A percentile compares a stretch with the other conserved stretches of the same genome.
Conservation (phyloP, 768 basidiomycete genomes). For the Pisolithus marmoratus region DNA sequence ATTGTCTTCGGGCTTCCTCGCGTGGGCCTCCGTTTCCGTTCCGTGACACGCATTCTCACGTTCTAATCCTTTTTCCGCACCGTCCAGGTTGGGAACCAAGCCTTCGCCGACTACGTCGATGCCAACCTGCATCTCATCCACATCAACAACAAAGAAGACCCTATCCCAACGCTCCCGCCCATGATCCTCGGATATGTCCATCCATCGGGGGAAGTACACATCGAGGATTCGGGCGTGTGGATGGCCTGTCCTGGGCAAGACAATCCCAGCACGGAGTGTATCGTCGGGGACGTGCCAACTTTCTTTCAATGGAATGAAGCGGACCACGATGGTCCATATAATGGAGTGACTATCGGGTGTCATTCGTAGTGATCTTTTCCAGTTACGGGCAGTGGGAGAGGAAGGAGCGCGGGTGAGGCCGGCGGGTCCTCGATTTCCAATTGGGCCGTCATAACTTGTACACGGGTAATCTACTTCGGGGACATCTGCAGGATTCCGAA, state of each 20-base stretch:
- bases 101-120: conserved; percentile 54
- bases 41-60: not conserved
- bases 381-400: too few species aligned
- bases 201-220: conserved; percentile 38
- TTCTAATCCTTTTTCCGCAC: not conserved
- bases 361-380: too few species aligned
- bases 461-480: too few species aligned
- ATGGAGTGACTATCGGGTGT: conserved; percentile 28
- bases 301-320: conserved; percentile 36
- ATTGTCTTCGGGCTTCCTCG: conserved; percentile 33
- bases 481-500: too few species aligned
- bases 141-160: conserved; percentile 47
- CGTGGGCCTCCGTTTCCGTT: conserved; percentile 9
- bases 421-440: too few species aligned
- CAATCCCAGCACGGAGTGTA: conserved; percentile 38
- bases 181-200: conserved; percentile 37
- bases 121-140: conserved; percentile 40
- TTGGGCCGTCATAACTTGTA: too few species aligned
- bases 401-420: too few species aligned
- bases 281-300: conserved; percentile 24
- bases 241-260: conserved; percentile 56
- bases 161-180: conserved; percentile 31
- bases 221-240: conserved; percentile 45
- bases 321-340: conserved; percentile 43
- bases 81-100: conserved; percentile 48